Evolutionary conservation across 306 rosid genomes (phyloP).

Genomic region (Pueraria montana): DNA sequence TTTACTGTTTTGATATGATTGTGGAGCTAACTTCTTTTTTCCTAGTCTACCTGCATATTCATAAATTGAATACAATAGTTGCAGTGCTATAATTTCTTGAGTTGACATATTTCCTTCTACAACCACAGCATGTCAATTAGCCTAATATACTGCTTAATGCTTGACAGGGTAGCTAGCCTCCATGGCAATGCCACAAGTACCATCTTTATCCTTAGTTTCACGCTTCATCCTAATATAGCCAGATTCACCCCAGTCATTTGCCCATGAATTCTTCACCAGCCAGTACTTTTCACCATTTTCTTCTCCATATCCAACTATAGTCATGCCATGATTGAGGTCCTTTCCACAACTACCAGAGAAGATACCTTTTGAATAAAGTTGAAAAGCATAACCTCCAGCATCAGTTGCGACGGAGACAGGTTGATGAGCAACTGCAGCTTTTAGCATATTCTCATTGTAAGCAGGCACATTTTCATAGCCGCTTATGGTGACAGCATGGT

Average conservation of each 20-base stretch:
- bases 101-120: constrained; percentile 38
- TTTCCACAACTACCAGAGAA: too few species aligned
- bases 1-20: neutral
- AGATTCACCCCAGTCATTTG: constrained; percentile 70
- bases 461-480: constrained; percentile 67
- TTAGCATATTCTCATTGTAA: constrained; percentile 59
- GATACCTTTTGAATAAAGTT: too few species aligned
- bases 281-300: constrained; percentile 61
- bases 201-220: constrained; percentile 48
- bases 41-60: constrained; percentile 27
- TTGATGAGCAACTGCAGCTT: constrained; percentile 74
- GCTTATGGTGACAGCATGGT: constrained; percentile 50
- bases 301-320: constrained; percentile 69
- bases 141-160: constrained; percentile 39
- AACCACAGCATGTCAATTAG: constrained; percentile 39
- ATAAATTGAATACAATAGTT: neutral
- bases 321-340: constrained; percentile 32
- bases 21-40: constrained; percentile 10
- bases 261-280: constrained; percentile 87
- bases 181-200: constrained; percentile 79
- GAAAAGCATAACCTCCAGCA: constrained; percentile 45
- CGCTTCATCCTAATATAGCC: constrained; percentile 68
- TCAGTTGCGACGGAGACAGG: constrained; percentile 78
- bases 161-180: constrained; percentile 75
- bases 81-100: constrained; percentile 18